These are phyloP conservation scores for Puccinia triticina DNA, from an alignment of 1,284 basidiomycete species.

Conservation along the genomic window DNA sequence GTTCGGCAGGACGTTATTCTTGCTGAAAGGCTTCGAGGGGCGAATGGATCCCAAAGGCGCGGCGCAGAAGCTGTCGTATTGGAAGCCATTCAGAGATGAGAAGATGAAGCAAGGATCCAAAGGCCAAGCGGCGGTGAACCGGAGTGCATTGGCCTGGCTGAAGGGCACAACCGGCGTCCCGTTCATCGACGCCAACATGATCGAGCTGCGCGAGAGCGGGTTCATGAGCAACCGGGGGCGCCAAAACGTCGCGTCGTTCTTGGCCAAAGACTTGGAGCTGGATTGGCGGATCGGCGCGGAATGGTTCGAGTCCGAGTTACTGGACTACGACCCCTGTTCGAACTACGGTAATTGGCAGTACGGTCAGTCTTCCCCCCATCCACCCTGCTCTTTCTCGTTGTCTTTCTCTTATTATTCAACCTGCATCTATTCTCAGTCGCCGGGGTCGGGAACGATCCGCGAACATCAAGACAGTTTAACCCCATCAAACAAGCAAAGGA, in stretches of 20 bases:
- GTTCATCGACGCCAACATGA: slow-evolving; percentile 66
- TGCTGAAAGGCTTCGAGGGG: slow-evolving; percentile 63
- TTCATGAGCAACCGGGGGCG: slow-evolving; percentile 67
- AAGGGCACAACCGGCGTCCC: slow-evolving; percentile 65
- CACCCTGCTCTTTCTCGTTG: not conserved
- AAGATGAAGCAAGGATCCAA: slow-evolving; percentile 55
- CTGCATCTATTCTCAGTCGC: slow-evolving; percentile 57
- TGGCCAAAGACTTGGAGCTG: slow-evolving; percentile 64
- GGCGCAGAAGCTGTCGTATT: slow-evolving; percentile 58
- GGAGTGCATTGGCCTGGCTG: slow-evolving; percentile 61
- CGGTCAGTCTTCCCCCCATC: slow-evolving; percentile 3
- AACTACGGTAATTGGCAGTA: slow-evolving; percentile 64
- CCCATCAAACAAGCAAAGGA: slow-evolving; percentile 67
- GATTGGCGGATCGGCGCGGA: slow-evolving; percentile 68
- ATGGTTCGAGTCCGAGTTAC: slow-evolving; percentile 64
- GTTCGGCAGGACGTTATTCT: slow-evolving; percentile 62
- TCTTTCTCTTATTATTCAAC: not conserved
- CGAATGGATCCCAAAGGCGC: slow-evolving; percentile 62
- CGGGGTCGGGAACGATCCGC: slow-evolving; percentile 67
- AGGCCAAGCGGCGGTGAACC: slow-evolving; percentile 50
- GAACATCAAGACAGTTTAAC: slow-evolving; percentile 66
- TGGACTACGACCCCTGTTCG: slow-evolving; percentile 62
- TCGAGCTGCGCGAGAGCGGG: slow-evolving; percentile 64
- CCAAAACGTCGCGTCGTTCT: slow-evolving; percentile 67
- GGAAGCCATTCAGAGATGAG: slow-evolving; percentile 58